These are phyloP conservation scores for Mortierella sp. DNA, from an alignment of 371 early-diverging fungal species.

Conservation along the genomic window DNA sequence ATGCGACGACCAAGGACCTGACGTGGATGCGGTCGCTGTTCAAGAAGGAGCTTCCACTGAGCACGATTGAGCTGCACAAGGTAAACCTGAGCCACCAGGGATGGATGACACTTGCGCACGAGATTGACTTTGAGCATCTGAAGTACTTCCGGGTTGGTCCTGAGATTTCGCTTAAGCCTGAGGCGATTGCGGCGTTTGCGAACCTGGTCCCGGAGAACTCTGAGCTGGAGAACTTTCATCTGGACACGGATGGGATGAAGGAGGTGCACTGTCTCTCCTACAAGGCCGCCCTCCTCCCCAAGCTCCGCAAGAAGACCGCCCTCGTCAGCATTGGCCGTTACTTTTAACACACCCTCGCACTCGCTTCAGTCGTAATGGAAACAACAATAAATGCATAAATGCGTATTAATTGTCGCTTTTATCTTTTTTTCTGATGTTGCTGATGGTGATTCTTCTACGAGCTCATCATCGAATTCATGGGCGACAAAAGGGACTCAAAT, in stretches of 20 bases:
- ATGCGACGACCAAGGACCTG: constrained; percentile 40
- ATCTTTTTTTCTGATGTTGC: too few species aligned
- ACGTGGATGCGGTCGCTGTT: constrained; percentile 36
- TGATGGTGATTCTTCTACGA: too few species aligned
- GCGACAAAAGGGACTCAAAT: too few species aligned
- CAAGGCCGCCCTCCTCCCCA: constrained; percentile 16
- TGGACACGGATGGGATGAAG: constrained; percentile 30
- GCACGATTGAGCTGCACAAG: constrained; percentile 35
- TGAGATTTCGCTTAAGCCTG: constrained; percentile 27
- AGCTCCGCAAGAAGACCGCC: constrained; percentile 32
- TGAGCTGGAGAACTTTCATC: constrained; percentile 39
- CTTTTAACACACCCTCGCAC: too few species aligned
- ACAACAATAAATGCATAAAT: too few species aligned
- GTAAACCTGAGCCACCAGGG: constrained; percentile 49
- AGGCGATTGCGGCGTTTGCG: constrained; percentile 38
- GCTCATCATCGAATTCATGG: too few species aligned
- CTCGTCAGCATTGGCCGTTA: constrained; percentile 40
- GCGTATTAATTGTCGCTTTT: too few species aligned
- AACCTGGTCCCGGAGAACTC: constrained; percentile 26
- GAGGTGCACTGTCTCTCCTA: constrained; percentile 16
- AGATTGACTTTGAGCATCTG: constrained; percentile 34
- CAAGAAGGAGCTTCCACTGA: constrained; percentile 25
- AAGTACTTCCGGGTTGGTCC: constrained; percentile 36
- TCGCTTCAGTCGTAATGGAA: too few species aligned
- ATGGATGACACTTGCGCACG: constrained; percentile 49